These are phyloP conservation scores for Boletus speciosus DNA, from an alignment of 768 basidiomycete species.

Conservation along the genomic window DNA sequence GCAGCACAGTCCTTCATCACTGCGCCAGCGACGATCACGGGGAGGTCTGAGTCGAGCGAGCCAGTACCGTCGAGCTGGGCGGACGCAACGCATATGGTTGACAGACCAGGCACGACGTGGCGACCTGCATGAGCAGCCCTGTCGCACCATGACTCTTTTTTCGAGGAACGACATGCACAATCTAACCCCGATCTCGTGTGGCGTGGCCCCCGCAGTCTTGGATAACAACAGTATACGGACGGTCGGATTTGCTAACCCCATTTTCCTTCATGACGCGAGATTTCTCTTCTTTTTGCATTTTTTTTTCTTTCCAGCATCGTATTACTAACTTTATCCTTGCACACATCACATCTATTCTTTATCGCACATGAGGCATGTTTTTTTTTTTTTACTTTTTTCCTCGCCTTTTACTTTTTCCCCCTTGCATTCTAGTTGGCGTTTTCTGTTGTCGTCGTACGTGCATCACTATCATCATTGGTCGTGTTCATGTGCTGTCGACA, in stretches of 20 bases:
- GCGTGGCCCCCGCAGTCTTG: constrained; percentile 2
- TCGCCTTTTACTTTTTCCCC: background rate
- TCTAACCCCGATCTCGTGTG: background rate
- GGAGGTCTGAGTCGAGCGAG: constrained; percentile 51
- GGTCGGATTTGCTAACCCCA: constrained; percentile 4
- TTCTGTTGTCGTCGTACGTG: constrained; percentile 9
- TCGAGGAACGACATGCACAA: background rate
- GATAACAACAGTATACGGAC: constrained; percentile 6
- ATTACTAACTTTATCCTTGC: constrained; percentile 15
- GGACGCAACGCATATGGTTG: constrained; percentile 41
- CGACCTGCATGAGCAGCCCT: constrained; percentile 33
- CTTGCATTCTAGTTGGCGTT: background rate
- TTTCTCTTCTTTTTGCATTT: background rate
- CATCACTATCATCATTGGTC: constrained; percentile 3
- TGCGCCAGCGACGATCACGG: constrained; percentile 55
- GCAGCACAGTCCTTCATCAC: constrained; percentile 69
- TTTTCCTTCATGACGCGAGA: background rate
- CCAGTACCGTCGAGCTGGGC: constrained; percentile 49
- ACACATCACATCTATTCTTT: constrained; percentile 1
- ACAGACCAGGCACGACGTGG: constrained; percentile 38
- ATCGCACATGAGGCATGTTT: background rate
- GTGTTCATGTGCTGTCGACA: constrained; percentile 6
- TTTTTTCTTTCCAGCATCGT: constrained; percentile 10
- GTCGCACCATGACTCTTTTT: background rate
- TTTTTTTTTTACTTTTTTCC: background rate